Percentiles rank a stretch among this genome's conserved stretches.
Evolutionary conservation across 495 filamentous ascomycete genomes (phyloP).

Genomic region (Aspergillus saccharolyticus): DNA sequence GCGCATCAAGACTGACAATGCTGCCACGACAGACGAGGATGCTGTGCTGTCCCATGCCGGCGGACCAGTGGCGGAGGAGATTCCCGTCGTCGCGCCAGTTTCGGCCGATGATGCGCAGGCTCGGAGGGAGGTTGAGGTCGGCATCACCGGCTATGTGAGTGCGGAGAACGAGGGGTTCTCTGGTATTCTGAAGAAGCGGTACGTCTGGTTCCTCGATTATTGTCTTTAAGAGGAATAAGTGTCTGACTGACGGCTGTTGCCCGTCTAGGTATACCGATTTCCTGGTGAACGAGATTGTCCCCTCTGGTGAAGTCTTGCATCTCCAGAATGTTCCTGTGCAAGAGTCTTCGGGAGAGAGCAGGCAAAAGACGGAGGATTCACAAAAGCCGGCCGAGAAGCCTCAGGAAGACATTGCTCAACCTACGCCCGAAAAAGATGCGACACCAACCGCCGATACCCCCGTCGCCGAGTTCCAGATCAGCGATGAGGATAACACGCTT

Average conservation of each 20-base stretch:
- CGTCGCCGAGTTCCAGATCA: slow-evolving; percentile 31
- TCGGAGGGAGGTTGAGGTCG: slow-evolving; percentile 47
- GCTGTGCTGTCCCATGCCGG: slow-evolving; percentile 15
- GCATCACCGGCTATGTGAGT: slow-evolving; percentile 53
- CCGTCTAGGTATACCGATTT: slow-evolving; percentile 82
- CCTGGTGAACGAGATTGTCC: slow-evolving; percentile 84
- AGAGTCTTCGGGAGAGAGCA: slow-evolving; percentile 5
- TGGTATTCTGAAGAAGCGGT: slow-evolving; percentile 58
- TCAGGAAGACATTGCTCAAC: slow-evolving; percentile 4
- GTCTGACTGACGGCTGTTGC: slow-evolving; percentile 9
- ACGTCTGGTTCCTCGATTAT: background rate
- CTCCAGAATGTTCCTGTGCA: slow-evolving; percentile 47
- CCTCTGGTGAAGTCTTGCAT: slow-evolving; percentile 74
- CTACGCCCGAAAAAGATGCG: slow-evolving; percentile 8
- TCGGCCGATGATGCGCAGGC: slow-evolving; percentile 25
- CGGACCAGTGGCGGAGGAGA: slow-evolving; percentile 13
- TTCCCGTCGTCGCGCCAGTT: slow-evolving; percentile 7
- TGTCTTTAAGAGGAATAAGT: too few relatives aligned
- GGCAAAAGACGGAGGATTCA: slow-evolving; percentile 11
- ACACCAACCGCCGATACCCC: slow-evolving; percentile 10
- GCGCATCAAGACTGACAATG: slow-evolving; percentile 38
- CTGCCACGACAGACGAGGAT: slow-evolving; percentile 13
- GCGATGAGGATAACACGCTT: slow-evolving; percentile 41
- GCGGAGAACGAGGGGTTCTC: slow-evolving; percentile 44
- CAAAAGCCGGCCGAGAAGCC: slow-evolving; percentile 7